Evolutionary conservation across 2,329 filamentous ascomycete genomes (phyloP).

Genomic region (Xylogone sp.): DNA sequence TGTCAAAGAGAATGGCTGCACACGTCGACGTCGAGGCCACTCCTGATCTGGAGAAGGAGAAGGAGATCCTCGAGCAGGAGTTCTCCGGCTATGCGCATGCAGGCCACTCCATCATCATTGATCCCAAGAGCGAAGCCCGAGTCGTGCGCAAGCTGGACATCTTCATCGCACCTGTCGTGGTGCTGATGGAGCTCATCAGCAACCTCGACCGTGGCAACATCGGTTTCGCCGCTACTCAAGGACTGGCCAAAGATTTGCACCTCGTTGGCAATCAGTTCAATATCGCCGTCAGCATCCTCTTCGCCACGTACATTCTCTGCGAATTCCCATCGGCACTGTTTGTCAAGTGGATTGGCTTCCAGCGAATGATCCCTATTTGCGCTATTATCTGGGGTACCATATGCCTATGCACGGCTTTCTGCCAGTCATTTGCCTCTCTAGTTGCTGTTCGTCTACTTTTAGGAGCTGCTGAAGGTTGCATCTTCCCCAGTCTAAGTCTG

Average conservation of each 20-base stretch:
- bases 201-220: constrained; percentile 4
- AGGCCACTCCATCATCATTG: too few relatives aligned
- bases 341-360: constrained; percentile 42
- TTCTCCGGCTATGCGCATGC: too few relatives aligned
- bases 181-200: constrained; percentile 71
- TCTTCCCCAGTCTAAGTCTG: constrained; percentile 27
- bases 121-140: neutral
- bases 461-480: constrained; percentile 22
- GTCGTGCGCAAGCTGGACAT: constrained; percentile 53
- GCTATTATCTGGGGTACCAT: constrained; percentile 29
- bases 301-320: constrained; percentile 45
- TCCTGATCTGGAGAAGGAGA: too few relatives aligned
- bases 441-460: constrained; percentile 24
- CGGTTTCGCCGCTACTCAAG: constrained; percentile 14
- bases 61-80: too few relatives aligned
- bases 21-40: too few relatives aligned
- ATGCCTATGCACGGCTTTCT: constrained; percentile 33
- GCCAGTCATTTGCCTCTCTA: constrained; percentile 17
- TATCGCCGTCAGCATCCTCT: constrained; percentile 40
- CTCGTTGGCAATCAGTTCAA: constrained; percentile 12
- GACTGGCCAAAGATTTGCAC: constrained; percentile 13
- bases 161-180: constrained; percentile 63
- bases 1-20: too few relatives aligned
- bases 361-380: constrained; percentile 32
- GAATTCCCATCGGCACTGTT: constrained; percentile 43